These are phyloP conservation scores for Naganishia liquefaciens DNA, from an alignment of 1,284 basidiomycete genomes.

Conservation along the genomic window DNA sequence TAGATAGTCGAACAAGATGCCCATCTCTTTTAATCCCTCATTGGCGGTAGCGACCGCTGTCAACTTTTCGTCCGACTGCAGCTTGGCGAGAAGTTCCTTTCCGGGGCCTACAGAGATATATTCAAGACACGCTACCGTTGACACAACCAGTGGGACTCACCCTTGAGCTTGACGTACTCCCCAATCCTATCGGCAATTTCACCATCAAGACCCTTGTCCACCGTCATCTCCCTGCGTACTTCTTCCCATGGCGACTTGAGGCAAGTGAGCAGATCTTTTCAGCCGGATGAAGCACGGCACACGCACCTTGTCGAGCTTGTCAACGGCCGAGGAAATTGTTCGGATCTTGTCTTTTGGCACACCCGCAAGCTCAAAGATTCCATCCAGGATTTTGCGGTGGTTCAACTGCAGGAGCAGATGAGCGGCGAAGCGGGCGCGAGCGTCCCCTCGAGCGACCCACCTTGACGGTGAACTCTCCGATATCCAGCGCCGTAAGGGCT, in stretches of 20 bases:
- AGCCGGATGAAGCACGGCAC: not conserved
- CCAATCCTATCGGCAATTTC: slow-evolving; percentile 90
- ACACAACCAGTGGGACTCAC: slow-evolving; percentile 54
- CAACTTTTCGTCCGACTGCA: slow-evolving; percentile 70
- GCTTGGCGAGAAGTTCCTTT: slow-evolving; percentile 70
- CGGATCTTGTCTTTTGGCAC: slow-evolving; percentile 89
- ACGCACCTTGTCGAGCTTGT: slow-evolving; percentile 93
- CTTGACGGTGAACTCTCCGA: slow-evolving; percentile 94
- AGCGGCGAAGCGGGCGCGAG: not conserved
- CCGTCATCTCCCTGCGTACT: slow-evolving; percentile 94
- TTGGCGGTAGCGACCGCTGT: slow-evolving; percentile 73
- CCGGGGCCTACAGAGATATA: slow-evolving; percentile 54
- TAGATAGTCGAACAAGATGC: slow-evolving; percentile 78
- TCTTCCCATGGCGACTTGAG: slow-evolving; percentile 78
- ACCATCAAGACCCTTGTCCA: slow-evolving; percentile 87
- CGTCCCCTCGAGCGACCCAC: slow-evolving; percentile 54
- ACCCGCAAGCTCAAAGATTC: slow-evolving; percentile 94
- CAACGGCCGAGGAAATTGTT: slow-evolving; percentile 93
- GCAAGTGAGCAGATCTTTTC: not conserved
- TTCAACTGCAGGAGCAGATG: slow-evolving; percentile 68
- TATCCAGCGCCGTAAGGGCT: slow-evolving; percentile 76
- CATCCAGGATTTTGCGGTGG: slow-evolving; percentile 96
- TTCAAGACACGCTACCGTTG: no score
- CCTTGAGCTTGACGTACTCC: slow-evolving; percentile 93
- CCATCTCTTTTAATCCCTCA: slow-evolving; percentile 89